These are phyloP conservation scores for Fagopyrum esculentum DNA, from an alignment of 148 eudicot species.

Conservation along the genomic window DNA sequence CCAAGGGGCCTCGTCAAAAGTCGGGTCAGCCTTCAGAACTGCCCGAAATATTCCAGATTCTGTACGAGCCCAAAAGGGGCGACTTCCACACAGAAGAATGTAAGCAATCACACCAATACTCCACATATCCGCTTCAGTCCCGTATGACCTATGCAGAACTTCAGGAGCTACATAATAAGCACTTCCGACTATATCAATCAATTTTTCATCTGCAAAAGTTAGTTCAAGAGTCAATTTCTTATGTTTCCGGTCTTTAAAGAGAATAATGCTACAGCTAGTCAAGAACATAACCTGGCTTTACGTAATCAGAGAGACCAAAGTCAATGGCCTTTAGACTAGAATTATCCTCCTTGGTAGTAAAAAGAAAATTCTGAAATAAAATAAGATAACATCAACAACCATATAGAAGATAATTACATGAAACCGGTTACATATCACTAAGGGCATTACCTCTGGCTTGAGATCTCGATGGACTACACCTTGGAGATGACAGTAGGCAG, in stretches of 20 bases:
- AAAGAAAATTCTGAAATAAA: slow-evolving; percentile 80
- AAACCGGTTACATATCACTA: no score
- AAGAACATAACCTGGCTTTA: slow-evolving; percentile 75
- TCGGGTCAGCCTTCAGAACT: slow-evolving; percentile 85
- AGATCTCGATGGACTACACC: slow-evolving; percentile 98
- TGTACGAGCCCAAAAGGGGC: slow-evolving; percentile 94
- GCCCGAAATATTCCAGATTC: slow-evolving; percentile 93
- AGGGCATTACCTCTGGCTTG: slow-evolving; percentile 73
- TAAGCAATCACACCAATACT: slow-evolving; percentile 98
- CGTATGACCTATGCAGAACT: slow-evolving; percentile 90
- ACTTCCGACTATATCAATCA: slow-evolving; percentile 96
- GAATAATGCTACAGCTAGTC: slow-evolving; percentile 1
- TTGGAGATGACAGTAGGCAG: slow-evolving; percentile 89
- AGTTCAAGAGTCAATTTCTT: background rate
- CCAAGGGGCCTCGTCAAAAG: slow-evolving; percentile 94
- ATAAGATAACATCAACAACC: background rate
- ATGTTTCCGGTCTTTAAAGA: background rate
- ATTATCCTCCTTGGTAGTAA: slow-evolving; percentile 65
- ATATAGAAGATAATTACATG: background rate
- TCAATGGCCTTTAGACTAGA: slow-evolving; percentile 87
- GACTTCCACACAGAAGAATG: slow-evolving; percentile 91
- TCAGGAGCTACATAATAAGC: slow-evolving; percentile 98
- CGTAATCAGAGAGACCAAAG: slow-evolving; percentile 94
- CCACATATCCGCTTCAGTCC: slow-evolving; percentile 99
- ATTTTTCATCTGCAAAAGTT: slow-evolving; percentile 66